Evolutionary conservation across 2,329 filamentous ascomycete genomes (phyloP).

Genomic region (Sporothrix mexicana): DNA sequence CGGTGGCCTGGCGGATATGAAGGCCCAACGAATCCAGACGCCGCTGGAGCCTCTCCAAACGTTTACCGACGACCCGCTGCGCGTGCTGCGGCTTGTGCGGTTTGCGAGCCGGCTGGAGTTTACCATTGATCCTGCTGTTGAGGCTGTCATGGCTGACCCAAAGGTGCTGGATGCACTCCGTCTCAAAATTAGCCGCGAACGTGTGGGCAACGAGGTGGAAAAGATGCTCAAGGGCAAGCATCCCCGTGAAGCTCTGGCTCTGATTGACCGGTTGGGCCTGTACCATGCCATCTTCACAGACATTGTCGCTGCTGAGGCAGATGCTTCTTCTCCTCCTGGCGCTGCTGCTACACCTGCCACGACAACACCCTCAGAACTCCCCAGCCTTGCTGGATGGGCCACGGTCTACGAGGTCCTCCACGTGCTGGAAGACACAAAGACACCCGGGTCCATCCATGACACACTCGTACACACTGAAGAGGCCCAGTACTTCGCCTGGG

Average conservation of each 20-base stretch:
- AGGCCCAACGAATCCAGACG: conserved; percentile 74
- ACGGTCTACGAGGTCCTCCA: conserved; percentile 68
- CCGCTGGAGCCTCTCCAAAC: conserved; percentile 88
- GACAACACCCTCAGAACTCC: conserved; percentile 41
- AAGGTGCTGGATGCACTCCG: conserved; percentile 80
- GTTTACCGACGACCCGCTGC: conserved; percentile 90
- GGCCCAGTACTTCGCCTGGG: conserved; percentile 76
- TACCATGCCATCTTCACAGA: conserved; percentile 78
- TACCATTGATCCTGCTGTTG: conserved; percentile 71
- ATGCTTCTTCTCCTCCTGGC: not conserved
- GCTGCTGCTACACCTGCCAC: not conserved
- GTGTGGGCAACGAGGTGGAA: conserved; percentile 83
- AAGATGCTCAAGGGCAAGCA: conserved; percentile 85
- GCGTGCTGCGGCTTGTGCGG: conserved; percentile 83
- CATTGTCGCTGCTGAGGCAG: conserved; percentile 47
- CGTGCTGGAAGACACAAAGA: conserved; percentile 52
- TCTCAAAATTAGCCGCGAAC: conserved; percentile 88
- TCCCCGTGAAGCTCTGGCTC: conserved; percentile 65
- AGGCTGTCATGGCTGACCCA: conserved; percentile 75
- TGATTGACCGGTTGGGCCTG: conserved; percentile 70
- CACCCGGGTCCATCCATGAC: conserved; percentile 55
- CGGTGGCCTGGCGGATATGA: conserved; percentile 76
- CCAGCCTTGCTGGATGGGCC: conserved; percentile 66
- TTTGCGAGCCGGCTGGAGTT: conserved; percentile 89
- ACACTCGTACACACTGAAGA: conserved; percentile 67